phyloP scores from a whole-genome alignment of 139 green algal genomes.

The Chlamydomonas eustigma region DNA sequence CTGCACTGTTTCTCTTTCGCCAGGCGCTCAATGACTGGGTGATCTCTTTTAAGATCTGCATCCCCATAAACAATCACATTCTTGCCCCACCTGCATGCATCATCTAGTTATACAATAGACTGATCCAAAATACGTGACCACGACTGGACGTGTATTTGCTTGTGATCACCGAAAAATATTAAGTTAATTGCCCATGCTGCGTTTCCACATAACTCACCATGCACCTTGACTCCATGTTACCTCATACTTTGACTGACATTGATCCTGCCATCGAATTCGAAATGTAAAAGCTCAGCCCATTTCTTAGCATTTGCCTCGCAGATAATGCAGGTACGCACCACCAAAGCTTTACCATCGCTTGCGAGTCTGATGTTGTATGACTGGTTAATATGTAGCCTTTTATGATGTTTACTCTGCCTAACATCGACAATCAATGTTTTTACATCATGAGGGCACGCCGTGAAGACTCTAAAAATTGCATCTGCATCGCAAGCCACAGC shows the following conservation, averaged over 20 bases:
- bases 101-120: too few relatives aligned
- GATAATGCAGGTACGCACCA: constrained; percentile 40
- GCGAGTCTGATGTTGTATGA: constrained; percentile 51
- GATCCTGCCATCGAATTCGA: too few relatives aligned
- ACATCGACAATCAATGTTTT: constrained; percentile 53
- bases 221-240: constrained; percentile 17
- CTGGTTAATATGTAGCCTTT: constrained; percentile 40
- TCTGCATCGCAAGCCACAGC: constrained; percentile 35
- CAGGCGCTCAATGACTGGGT: constrained; percentile 64
- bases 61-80: constrained; percentile 57
- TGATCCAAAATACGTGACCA: too few relatives aligned
- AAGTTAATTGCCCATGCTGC: too few relatives aligned
- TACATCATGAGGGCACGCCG: constrained; percentile 45
- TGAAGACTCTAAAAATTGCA: constrained; percentile 54
- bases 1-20: constrained; percentile 38
- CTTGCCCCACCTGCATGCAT: constrained; percentile 63
- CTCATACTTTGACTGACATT: constrained; percentile 23
- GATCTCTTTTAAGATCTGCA: constrained; percentile 48
- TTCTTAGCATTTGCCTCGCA: too few relatives aligned
- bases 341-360: constrained; percentile 47
- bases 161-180: too few relatives aligned
- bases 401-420: constrained; percentile 50
- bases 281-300: too few relatives aligned
- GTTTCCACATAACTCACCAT: constrained; percentile 1
- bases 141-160: too few relatives aligned